These are phyloP conservation scores for Penicillium sp. DNA, from an alignment of 2,329 filamentous ascomycete species.

Conservation along the genomic window DNA sequence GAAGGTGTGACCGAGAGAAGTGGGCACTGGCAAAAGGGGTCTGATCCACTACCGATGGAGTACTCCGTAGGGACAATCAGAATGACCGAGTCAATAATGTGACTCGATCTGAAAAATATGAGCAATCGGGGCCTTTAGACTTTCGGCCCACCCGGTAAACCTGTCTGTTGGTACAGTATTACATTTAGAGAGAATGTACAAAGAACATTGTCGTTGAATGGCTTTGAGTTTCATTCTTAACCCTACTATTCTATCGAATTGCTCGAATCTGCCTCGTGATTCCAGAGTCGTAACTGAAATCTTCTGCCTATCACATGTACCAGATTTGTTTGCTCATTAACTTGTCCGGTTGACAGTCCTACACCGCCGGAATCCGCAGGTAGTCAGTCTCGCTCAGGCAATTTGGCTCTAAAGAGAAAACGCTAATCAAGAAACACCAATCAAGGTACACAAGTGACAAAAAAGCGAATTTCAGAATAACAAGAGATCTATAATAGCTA, in stretches of 20 bases:
- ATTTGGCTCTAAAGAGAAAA: neutral
- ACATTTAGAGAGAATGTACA: neutral
- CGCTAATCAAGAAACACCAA: neutral
- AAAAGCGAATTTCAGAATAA: no score
- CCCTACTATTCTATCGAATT: neutral
- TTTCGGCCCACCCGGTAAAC: conserved; percentile 1
- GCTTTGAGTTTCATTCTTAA: neutral
- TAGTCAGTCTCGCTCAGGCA: neutral
- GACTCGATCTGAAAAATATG: neutral
- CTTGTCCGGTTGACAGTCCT: neutral
- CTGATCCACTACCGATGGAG: conserved; percentile 3
- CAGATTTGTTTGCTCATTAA: neutral
- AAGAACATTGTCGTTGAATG: neutral
- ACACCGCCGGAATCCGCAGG: conserved; percentile 3
- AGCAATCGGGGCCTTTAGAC: conserved; percentile 8
- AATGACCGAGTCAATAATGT: no score
- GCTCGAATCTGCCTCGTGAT: neutral
- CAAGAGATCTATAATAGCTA: no score
- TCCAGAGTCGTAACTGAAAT: neutral
- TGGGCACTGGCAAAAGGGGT: neutral
- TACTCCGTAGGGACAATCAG: neutral
- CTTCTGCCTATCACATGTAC: neutral
- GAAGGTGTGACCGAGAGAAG: neutral
- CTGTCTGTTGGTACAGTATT: neutral
- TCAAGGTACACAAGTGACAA: no score